Conservation (phyloP, 768 basidiomycete genomes). For the Leccinum disarticulatum region DNA sequence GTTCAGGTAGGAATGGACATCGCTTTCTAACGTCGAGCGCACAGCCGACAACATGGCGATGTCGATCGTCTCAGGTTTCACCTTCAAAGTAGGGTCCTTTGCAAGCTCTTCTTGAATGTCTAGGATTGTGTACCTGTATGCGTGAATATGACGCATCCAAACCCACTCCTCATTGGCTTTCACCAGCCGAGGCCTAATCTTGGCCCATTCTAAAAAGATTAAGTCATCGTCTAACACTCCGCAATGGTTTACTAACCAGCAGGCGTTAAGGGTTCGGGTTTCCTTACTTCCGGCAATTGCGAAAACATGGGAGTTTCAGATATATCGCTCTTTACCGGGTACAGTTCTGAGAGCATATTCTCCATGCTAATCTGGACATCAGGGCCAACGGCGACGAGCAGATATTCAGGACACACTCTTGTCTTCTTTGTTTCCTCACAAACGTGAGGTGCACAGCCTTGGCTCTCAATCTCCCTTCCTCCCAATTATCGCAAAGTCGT, state of each 20-base stretch:
- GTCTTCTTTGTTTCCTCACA: slow-evolving; percentile 3
- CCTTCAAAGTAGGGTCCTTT: neutral
- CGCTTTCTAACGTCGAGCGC: neutral
- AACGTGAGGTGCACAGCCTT: neutral
- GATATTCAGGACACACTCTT: slow-evolving; percentile 3
- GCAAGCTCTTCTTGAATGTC: neutral
- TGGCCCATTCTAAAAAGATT: slow-evolving; percentile 1
- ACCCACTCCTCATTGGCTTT: neutral
- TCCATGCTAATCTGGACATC: slow-evolving; percentile 5
- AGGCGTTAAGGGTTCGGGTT: slow-evolving; percentile 1
- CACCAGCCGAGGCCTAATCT: slow-evolving; percentile 4
- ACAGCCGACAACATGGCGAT: slow-evolving; percentile 3
- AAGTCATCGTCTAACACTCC: neutral
- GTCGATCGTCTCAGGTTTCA: slow-evolving; percentile 5
- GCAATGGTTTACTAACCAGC: slow-evolving; percentile 5
- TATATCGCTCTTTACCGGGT: neutral
- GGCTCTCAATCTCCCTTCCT: neutral
- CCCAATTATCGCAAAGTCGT: neutral
- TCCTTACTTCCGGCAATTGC: slow-evolving; percentile 10
- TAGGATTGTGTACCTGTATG: too few relatives aligned
- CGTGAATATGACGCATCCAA: neutral
- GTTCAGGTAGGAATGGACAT: neutral
- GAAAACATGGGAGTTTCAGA: neutral
- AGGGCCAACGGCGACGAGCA: neutral
- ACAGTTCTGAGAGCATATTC: neutral